Evolutionary conservation across 495 filamentous ascomycete species (phyloP), one percentile per base, ranked within the genome.

Genomic region (Letharia columbiana): DNA sequence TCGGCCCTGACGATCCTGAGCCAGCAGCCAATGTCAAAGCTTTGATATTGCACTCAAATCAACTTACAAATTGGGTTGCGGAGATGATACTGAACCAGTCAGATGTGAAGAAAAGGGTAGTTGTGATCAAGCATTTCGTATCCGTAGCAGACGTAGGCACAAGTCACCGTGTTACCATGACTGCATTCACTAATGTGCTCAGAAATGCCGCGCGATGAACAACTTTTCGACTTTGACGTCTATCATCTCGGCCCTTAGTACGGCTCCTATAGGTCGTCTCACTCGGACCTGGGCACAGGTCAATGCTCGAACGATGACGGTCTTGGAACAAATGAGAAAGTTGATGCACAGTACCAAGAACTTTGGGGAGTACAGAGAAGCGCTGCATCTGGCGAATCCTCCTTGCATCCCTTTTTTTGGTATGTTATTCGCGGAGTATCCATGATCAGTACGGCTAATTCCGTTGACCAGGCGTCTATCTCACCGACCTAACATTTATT

Each of bases 21-120:
- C 93, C 92, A 13, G 92, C 95, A 39, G 82, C 91, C 3, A 98
- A 98, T 73, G 91, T 98, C 68, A 96, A 96, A 75, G 89, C 91
- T 15, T 81, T 98, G 67, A 98, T 98, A 77, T 81, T 98, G 54
- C 94, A 98, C 75, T 97, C 95, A 0, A 98, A 98, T 69, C 93
- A 96, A 75, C 84, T 98, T 76, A 98, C 94, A 28, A 98, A 98
- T 75, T 98, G 95, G 95, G 94, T 98, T 63, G 94, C 94, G n/a
- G 92, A 98, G 75, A 98, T 98, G 94, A 98, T 98, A 70, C 80
- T 98, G 71, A 91, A 86, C 4, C 95, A 98, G 74, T 81, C 84
- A 42, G 94, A 98, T 74, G 90, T 96, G 60, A 94, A 92, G 79
- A 96, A 96, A 76, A 84, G 94, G 67, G 94, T 98, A 39, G 87